Evolutionary conservation across 1,139 yeast species (phyloP).

Genomic region (Suhomyces chickasaworum): DNA sequence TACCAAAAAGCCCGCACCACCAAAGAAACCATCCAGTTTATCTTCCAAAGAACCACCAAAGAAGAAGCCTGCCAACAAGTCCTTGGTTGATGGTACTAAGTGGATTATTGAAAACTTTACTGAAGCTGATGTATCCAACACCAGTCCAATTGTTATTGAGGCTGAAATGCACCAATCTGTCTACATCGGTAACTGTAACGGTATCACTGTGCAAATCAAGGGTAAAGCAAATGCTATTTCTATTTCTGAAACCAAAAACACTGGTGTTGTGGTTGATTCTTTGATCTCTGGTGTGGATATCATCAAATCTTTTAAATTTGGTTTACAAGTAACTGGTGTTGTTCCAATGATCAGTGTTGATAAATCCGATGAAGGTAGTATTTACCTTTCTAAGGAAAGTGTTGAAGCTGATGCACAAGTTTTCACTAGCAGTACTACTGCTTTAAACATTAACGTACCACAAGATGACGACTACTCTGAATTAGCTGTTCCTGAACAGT

Average conservation of each 20-base stretch:
- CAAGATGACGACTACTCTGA: constrained; percentile 68
- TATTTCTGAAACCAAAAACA: constrained; percentile 67
- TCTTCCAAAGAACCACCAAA: constrained; percentile 41
- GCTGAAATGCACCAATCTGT: constrained; percentile 87
- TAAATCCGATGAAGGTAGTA: constrained; percentile 82
- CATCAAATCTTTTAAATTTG: constrained; percentile 79
- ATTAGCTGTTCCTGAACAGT: constrained; percentile 84
- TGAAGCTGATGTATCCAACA: constrained; percentile 41
- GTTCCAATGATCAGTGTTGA: constrained; percentile 86
- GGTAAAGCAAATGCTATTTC: constrained; percentile 94
- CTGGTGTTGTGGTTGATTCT: constrained; percentile 79
- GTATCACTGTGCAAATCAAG: constrained; percentile 74
- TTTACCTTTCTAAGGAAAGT: constrained; percentile 74
- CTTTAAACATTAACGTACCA: constrained; percentile 83
- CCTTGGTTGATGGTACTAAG: constrained; percentile 75
- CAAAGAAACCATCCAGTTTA: constrained; percentile 73
- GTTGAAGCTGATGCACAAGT: constrained; percentile 64
- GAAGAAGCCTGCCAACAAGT: constrained; percentile 72
- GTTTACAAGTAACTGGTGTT: constrained; percentile 77
- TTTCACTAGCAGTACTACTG: constrained; percentile 80
- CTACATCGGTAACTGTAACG: constrained; percentile 78
- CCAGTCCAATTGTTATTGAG: constrained; percentile 62
- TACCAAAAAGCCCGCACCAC: constrained; percentile 58
- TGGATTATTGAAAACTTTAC: constrained; percentile 88
- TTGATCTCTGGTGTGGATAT: constrained; percentile 87